A percentile compares a stretch with the other conserved stretches of the same genome.
Evolutionary conservation across 805 yeast species (phyloP).

Genomic region (Sugiyamaella mastotermitis): DNA sequence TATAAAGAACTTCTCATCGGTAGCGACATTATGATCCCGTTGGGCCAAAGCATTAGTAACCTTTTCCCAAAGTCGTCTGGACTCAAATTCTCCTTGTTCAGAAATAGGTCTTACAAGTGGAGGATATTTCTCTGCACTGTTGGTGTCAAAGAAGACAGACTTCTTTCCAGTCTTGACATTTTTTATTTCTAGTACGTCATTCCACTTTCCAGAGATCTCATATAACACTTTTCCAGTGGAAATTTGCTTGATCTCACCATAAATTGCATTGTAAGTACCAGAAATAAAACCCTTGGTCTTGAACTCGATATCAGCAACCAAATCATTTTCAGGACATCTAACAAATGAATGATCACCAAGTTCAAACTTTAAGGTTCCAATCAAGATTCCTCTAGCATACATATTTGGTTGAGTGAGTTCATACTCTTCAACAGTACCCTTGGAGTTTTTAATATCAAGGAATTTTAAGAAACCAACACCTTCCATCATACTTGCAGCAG

Average conservation of each 20-base stretch:
- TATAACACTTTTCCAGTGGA: constrained; percentile 49
- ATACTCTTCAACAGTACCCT: constrained; percentile 55
- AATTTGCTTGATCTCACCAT: constrained; percentile 57
- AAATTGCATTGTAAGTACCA: constrained; percentile 86
- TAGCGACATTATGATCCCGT: constrained; percentile 77
- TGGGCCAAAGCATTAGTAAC: constrained; percentile 76
- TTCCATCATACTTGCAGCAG: constrained; percentile 97
- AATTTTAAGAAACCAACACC: constrained; percentile 73
- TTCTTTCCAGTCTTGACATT: constrained; percentile 43
- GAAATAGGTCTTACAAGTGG: constrained; percentile 73
- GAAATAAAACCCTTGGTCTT: constrained; percentile 91
- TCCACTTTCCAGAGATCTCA: constrained; percentile 88
- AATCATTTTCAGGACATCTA: constrained; percentile 51
- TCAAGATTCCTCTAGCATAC: constrained; percentile 87
- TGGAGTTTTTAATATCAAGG: constrained; percentile 46
- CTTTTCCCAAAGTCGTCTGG: constrained; percentile 74
- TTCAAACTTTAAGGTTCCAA: constrained; percentile 86
- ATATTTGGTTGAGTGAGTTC: constrained; percentile 91
- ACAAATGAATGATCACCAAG: constrained; percentile 88
- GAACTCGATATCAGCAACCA: constrained; percentile 80
- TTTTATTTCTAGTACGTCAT: constrained; percentile 70
- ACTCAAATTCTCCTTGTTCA: constrained; percentile 79
- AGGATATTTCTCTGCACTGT: constrained; percentile 41
- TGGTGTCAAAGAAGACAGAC: constrained; percentile 54
- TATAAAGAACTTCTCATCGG: constrained; percentile 79